Conservation (phyloP, 2,329 filamentous ascomycete genomes). For the Fusarium sp. region DNA sequence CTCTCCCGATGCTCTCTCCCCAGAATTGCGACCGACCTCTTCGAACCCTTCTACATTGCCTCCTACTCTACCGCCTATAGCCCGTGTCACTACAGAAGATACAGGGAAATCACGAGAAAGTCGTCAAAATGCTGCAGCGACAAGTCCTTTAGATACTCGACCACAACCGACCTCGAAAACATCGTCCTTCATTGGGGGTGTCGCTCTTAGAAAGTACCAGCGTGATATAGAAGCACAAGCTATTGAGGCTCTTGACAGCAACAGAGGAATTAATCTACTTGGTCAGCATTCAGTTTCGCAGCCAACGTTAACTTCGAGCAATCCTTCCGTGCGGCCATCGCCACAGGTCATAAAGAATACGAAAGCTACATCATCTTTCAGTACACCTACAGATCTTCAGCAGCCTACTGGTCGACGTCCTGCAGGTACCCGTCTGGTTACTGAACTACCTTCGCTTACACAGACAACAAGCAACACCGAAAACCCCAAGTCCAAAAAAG, state of each 20-base stretch:
- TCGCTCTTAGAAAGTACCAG: constrained; percentile 65
- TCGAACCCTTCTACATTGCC: constrained; percentile 56
- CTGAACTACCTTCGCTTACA: constrained; percentile 53
- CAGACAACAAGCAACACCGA: constrained; percentile 53
- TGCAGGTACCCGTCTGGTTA: constrained; percentile 55
- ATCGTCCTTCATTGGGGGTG: constrained; percentile 66
- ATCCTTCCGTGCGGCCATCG: constrained; percentile 46
- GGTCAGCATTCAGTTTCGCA: constrained; percentile 37
- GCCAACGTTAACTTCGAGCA: constrained; percentile 32
- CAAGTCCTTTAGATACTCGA: constrained; percentile 41
- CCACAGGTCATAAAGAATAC: constrained; percentile 47
- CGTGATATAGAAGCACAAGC: constrained; percentile 52
- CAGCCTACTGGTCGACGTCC: constrained; percentile 58
- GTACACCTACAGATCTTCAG: constrained; percentile 63
- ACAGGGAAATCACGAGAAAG: constrained; percentile 45
- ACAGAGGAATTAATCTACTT: constrained; percentile 29
- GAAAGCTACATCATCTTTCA: constrained; percentile 56
- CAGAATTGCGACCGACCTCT: constrained; percentile 53
- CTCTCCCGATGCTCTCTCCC: constrained; percentile 55
- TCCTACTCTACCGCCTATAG: constrained; percentile 64
- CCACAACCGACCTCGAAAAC: constrained; percentile 49
- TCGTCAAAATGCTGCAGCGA: constrained; percentile 45
- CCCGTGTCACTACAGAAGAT: constrained; percentile 61
- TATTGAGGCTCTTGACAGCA: constrained; percentile 36
- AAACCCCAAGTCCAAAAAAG: constrained; percentile 63